Percentiles rank a stretch among this genome's conserved stretches.
Conservation (phyloP, 345 rosid species). For the Lumnitzera racemosa region DNA sequence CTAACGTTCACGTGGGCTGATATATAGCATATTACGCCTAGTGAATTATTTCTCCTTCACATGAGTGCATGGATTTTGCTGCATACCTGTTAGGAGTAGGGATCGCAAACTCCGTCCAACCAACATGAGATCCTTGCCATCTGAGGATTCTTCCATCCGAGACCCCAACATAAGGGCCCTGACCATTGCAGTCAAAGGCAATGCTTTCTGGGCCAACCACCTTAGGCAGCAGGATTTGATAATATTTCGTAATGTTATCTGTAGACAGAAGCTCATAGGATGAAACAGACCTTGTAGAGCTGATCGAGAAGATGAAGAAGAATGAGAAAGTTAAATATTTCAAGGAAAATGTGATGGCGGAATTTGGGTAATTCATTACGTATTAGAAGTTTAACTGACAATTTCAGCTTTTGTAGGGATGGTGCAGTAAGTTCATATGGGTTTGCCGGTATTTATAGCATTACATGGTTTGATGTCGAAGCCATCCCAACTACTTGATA, state of each 20-base stretch:
- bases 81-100: slow-evolving; percentile 25
- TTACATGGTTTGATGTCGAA: too few species aligned
- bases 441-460: too few species aligned
- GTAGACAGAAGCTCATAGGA: background rate
- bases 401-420: too few species aligned
- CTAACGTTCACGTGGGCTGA: too few species aligned
- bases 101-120: slow-evolving; percentile 38
- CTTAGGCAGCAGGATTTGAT: slow-evolving; percentile 14
- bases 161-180: slow-evolving; percentile 57
- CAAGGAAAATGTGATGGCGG: too few species aligned
- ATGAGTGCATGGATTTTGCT: too few species aligned
- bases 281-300: background rate
- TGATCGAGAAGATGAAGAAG: slow-evolving; percentile 1
- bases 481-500: too few species aligned
- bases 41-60: too few species aligned
- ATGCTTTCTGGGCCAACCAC: slow-evolving; percentile 47
- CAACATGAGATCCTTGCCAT: slow-evolving; percentile 20
- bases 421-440: too few species aligned
- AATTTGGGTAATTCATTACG: too few species aligned
- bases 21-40: too few species aligned
- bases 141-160: slow-evolving; percentile 56
- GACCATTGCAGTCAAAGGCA: slow-evolving; percentile 37
- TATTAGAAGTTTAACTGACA: too few species aligned
- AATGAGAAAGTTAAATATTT: background rate
- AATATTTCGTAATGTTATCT: slow-evolving; percentile 4